phyloP scores from a whole-genome alignment of 2,329 filamentous ascomycete genomes.

The Coleophoma crateriformis region DNA sequence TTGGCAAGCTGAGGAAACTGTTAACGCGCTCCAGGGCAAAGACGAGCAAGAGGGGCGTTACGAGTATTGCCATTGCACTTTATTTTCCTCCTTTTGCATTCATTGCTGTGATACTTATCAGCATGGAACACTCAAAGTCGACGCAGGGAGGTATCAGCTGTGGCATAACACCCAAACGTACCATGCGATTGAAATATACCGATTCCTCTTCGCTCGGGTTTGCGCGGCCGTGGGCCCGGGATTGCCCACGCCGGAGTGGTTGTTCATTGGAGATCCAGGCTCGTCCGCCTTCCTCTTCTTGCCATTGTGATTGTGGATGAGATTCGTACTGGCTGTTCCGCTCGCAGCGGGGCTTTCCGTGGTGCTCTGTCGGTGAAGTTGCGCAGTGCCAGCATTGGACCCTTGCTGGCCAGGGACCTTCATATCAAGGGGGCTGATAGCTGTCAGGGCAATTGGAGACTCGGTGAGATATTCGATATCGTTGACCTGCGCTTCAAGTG shows the following conservation, averaged over 20 bases:
- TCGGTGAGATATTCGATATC: conserved; percentile 25
- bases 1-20: conserved; percentile 40
- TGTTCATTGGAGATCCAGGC: not conserved
- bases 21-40: no score
- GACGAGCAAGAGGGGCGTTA: not conserved
- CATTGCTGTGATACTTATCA: conserved; percentile 45
- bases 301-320: conserved; percentile 8
- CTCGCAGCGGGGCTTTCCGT: conserved; percentile 24
- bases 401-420: conserved; percentile 14
- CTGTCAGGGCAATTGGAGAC: conserved; percentile 17
- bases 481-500: conserved; percentile 24
- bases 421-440: conserved; percentile 15
- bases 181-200: conserved; percentile 31
- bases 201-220: conserved; percentile 27
- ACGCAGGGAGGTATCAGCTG: not conserved
- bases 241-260: no score
- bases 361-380: conserved; percentile 10
- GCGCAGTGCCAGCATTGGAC: not conserved
- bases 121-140: not conserved
- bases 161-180: conserved; percentile 8
- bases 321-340: conserved; percentile 8
- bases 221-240: conserved; percentile 13
- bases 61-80: conserved; percentile 66
- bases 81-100: conserved; percentile 71
- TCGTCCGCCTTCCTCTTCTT: conserved; percentile 25